A percentile compares a stretch with the other conserved stretches of the same genome.
phyloP scores from a whole-genome alignment of 2,329 filamentous ascomycete genomes.

The Fusarium ambrosium region DNA sequence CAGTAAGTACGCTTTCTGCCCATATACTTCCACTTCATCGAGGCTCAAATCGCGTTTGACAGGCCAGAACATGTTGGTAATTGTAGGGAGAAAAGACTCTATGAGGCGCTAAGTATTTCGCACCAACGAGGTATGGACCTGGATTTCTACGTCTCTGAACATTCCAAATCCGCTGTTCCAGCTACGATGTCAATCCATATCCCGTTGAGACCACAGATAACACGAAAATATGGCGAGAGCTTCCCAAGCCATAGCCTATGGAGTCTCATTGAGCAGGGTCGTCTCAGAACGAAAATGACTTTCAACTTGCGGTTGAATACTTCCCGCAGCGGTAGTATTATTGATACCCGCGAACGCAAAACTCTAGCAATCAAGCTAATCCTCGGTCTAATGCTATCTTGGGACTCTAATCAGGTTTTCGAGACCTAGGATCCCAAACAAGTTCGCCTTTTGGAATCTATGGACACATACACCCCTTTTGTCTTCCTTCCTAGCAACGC shows the following conservation, averaged over 20 bases:
- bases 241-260: background rate
- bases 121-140: background rate
- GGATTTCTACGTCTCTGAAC: background rate
- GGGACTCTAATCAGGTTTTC: background rate
- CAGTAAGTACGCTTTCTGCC: background rate
- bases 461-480: no score
- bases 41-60: background rate
- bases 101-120: background rate
- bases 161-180: background rate
- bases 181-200: background rate
- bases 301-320: background rate
- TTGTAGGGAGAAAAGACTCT: background rate
- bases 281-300: background rate
- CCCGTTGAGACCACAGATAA: background rate
- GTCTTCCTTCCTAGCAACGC: no score
- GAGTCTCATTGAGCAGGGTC: background rate
- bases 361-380: background rate
- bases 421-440: background rate
- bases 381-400: background rate
- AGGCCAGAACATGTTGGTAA: background rate
- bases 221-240: background rate
- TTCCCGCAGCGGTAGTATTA: background rate
- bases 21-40: fast-evolving
- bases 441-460: no score
- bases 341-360: background rate